Evolutionary conservation across 305 asterid genomes (phyloP).

Genomic region (Fraxinus dipetala): DNA sequence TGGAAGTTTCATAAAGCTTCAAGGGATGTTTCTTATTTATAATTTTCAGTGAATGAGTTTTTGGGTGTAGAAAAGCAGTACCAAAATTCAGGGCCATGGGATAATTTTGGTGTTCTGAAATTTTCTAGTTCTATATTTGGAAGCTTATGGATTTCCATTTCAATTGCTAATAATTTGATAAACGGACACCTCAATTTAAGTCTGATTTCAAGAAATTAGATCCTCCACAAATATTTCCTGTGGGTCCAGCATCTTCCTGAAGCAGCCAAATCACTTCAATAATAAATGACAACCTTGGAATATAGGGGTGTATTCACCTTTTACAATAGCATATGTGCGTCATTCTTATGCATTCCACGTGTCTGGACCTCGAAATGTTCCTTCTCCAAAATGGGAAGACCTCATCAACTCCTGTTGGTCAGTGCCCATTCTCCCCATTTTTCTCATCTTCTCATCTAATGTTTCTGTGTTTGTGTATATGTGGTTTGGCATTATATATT

Average conservation of each 20-base stretch:
- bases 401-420: constrained; percentile 81
- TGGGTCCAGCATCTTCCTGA: constrained; percentile 13
- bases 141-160: constrained; percentile 27
- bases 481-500: neutral
- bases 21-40: constrained; percentile 36
- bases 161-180: constrained; percentile 20
- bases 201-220: constrained; percentile 38
- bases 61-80: constrained; percentile 42
- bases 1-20: constrained; percentile 24
- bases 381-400: constrained; percentile 87
- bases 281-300: neutral
- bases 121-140: neutral
- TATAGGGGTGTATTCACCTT: neutral
- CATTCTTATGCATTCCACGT: constrained; percentile 91
- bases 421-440: constrained; percentile 20
- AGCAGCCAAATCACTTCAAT: neutral
- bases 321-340: constrained; percentile 5
- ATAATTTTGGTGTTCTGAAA: constrained; percentile 16
- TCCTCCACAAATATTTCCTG: constrained; percentile 47
- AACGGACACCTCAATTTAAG: constrained; percentile 44
- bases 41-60: constrained; percentile 24
- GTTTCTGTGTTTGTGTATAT: neutral
- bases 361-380: constrained; percentile 88
- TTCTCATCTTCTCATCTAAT: neutral
- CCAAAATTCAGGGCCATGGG: constrained; percentile 67